A percentile compares a stretch with the other conserved stretches of the same genome.
Conservation (phyloP, 257 asterid species). For the Cynanchum wilfordii region DNA sequence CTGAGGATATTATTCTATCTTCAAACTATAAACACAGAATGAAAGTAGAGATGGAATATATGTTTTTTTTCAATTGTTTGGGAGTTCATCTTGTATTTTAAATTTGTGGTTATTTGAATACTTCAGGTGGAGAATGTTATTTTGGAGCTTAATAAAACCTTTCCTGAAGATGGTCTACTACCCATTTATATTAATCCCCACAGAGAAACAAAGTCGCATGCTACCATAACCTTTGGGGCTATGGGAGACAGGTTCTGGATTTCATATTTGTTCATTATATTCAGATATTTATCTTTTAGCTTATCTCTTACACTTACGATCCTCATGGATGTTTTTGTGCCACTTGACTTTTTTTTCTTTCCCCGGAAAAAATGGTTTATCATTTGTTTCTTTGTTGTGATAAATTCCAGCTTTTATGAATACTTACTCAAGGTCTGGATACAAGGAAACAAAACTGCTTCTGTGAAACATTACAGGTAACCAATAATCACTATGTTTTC, state of each 20-base stretch:
- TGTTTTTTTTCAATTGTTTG: background rate
- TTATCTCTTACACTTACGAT: background rate
- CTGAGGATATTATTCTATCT: background rate
- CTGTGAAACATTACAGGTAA: slow-evolving; percentile 88
- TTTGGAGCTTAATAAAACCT: slow-evolving; percentile 74
- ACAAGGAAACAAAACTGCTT: slow-evolving; percentile 85
- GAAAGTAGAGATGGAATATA: background rate
- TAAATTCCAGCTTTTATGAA: slow-evolving; percentile 77
- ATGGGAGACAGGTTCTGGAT: slow-evolving; percentile 92
- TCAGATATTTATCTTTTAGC: background rate
- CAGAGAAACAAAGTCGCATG: slow-evolving; percentile 61
- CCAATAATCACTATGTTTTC: slow-evolving; percentile 13
- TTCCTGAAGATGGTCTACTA: slow-evolving; percentile 92
- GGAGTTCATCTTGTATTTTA: background rate
- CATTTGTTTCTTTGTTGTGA: background rate
- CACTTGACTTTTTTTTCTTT: background rate
- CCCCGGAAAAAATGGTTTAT: background rate
- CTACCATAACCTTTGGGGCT: slow-evolving; percentile 97
- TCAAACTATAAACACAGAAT: background rate
- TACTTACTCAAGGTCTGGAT: slow-evolving; percentile 98
- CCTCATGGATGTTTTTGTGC: slow-evolving; percentile 1
- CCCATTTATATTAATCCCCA: slow-evolving; percentile 89
- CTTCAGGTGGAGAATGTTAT: slow-evolving; percentile 92
- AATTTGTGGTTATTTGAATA: slow-evolving; percentile 19
- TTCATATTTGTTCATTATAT: background rate